Evolutionary conservation across 1,284 basidiomycete genomes (phyloP).

Genomic region (Mycosarcoma maydis): DNA sequence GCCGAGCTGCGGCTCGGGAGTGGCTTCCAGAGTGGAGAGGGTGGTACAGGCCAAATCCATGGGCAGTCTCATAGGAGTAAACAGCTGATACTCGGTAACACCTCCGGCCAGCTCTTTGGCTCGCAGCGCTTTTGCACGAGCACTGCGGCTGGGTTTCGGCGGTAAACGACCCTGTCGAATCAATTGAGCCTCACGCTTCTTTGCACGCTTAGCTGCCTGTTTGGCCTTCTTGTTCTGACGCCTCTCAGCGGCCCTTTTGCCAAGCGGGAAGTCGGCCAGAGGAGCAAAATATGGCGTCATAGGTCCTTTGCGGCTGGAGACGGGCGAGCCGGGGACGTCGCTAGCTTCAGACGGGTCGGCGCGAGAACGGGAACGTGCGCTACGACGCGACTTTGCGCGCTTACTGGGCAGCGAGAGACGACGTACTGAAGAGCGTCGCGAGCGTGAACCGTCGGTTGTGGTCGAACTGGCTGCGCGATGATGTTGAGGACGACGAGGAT

Average conservation of each 20-base stretch:
- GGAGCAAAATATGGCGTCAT: constrained; percentile 49
- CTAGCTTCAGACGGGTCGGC: constrained; percentile 38
- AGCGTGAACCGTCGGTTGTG: constrained; percentile 28
- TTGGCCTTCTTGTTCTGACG: constrained; percentile 36
- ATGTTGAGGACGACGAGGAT: constrained; percentile 14
- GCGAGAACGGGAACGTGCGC: constrained; percentile 19
- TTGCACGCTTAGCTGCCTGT: constrained; percentile 41
- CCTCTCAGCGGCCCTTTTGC: constrained; percentile 29
- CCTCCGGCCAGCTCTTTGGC: constrained; percentile 62
- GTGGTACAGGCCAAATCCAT: constrained; percentile 35
- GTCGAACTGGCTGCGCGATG: constrained; percentile 25
- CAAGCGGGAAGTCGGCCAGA: constrained; percentile 37
- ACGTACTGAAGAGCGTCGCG: constrained; percentile 32
- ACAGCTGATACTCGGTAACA: constrained; percentile 63
- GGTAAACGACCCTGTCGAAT: constrained; percentile 45
- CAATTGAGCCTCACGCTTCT: constrained; percentile 43
- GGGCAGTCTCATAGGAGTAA: constrained; percentile 57
- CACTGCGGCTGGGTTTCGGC: constrained; percentile 58
- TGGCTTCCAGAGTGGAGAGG: constrained; percentile 30
- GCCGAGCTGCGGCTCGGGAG: constrained; percentile 17
- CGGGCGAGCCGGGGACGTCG: constrained; percentile 33
- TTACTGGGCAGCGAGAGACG: constrained; percentile 30
- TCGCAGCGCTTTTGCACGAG: constrained; percentile 59
- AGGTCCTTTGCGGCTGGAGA: constrained; percentile 31
- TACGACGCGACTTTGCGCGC: constrained; percentile 26